Conservation (phyloP, 768 basidiomycete genomes). For the Dioszegia crocea region DNA sequence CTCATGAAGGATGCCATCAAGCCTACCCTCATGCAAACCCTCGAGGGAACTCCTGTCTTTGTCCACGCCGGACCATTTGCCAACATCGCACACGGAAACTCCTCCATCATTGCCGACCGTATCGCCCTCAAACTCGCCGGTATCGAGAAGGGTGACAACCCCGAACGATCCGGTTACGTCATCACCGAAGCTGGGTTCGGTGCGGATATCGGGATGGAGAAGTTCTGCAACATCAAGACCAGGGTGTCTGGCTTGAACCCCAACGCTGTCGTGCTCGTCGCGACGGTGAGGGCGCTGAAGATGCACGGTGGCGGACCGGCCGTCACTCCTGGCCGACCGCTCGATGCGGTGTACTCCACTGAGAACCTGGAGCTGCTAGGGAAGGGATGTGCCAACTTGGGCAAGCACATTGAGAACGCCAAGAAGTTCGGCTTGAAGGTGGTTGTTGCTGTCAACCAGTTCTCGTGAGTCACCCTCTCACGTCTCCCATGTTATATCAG, state of each 20-base stretch:
- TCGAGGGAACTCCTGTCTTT: conserved; percentile 97
- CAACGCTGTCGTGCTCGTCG: conserved; percentile 91
- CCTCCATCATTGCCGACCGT: conserved; percentile 94
- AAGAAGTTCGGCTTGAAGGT: conserved; percentile 96
- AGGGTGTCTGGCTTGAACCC: conserved; percentile 86
- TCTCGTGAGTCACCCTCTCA: conserved; percentile 63
- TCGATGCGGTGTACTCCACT: conserved; percentile 87
- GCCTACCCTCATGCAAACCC: conserved; percentile 96
- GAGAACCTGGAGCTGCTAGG: conserved; percentile 85
- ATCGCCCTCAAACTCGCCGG: conserved; percentile 96
- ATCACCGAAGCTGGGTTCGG: conserved; percentile 98
- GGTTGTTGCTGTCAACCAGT: conserved; percentile 90
- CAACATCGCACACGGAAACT: conserved; percentile 96
- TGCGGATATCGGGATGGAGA: conserved; percentile 77
- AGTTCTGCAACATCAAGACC: conserved; percentile 99
- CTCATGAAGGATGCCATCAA: conserved; percentile 99
- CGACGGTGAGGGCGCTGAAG: conserved; percentile 94
- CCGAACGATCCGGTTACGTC: conserved; percentile 83
- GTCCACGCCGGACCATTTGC: conserved; percentile 99
- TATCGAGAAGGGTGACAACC: conserved; percentile 79
- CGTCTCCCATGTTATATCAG: neutral
- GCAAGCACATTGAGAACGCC: conserved; percentile 88
- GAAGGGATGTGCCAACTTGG: conserved; percentile 88
- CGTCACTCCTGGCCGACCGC: conserved; percentile 88
- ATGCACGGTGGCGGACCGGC: conserved; percentile 99